A percentile compares a stretch with the other conserved stretches of the same genome.
Conservation (phyloP, 768 basidiomycete species). For the Candolleomyces eurysporus region DNA sequence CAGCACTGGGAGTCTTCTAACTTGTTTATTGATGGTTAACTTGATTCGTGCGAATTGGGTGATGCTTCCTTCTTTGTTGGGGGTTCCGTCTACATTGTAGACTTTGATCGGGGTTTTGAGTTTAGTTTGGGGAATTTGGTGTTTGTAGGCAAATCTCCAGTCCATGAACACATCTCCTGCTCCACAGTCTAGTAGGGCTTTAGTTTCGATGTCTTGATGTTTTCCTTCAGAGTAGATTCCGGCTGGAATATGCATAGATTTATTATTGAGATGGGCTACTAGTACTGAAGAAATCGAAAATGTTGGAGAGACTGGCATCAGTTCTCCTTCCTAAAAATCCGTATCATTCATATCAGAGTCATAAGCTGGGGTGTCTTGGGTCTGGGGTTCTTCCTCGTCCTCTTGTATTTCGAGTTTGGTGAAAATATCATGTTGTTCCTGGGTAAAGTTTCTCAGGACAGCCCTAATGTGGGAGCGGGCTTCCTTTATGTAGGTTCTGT, state of each 20-base stretch:
- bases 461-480: no score
- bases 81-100: constrained; percentile 14
- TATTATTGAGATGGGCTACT: not conserved
- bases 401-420: no score
- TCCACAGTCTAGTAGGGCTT: constrained; percentile 12
- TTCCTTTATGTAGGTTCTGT: no score
- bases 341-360: constrained; percentile 4
- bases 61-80: constrained; percentile 1
- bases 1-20: not conserved
- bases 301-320: not conserved
- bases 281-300: constrained; percentile 3
- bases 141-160: not conserved
- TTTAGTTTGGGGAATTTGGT: not conserved
- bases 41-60: no score
- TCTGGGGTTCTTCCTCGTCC: no score
- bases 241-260: not conserved
- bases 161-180: constrained; percentile 10
- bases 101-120: constrained; percentile 11
- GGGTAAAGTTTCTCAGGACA: no score
- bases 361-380: no score
- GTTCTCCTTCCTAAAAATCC: constrained; percentile 6
- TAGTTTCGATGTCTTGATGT: not conserved
- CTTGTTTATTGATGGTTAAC: no score
- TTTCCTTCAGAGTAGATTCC: not conserved
- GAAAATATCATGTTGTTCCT: no score